Base-by-base conservation (phyloP, 2,329 filamentous ascomycete genomes). In the Verticillium isaacii region DNA sequence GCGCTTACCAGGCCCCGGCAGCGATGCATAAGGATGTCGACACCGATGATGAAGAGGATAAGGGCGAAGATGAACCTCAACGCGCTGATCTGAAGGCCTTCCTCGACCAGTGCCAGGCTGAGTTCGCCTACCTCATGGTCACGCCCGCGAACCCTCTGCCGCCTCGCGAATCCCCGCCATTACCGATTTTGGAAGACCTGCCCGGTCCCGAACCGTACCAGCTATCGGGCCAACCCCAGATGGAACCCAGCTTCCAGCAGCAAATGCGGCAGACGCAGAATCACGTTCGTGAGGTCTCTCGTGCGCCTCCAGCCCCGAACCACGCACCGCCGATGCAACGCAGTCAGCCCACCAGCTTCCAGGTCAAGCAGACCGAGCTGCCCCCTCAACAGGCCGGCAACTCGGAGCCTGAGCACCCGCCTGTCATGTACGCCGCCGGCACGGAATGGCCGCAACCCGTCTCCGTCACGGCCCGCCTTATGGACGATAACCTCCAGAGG, bases 111-210 rank as follows among this genome's bases (percentile, higher is more conserved):
- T 87, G 86, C 72, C 81, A 88, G 72, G 81, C 82, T 66, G 86
- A 89, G 69, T 88, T 89, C 63, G 87, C 86, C 65, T 89, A 89
- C 68, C 78, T 89, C 15, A 88, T 89, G 86, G 82, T 88, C 58
- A 85, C 86, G 0, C 86, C 86, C 1, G 86, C 86, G 50, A 89
- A 89, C 71, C 86, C 86, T 3, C 75, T 83, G 52, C 86, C 86
- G 1, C 86, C 86, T n/a, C 81, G 86, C 71, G 86, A 88, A 29
- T 86, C 85, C 1, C 83, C 84, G 5, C 83, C 81, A 2, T 71
- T 86, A 12, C 84, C 84, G 11, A 77, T 85, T 52, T 80, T 86
- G 32, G 86, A 88, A 57, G 85, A 88, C 60, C 66, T 86, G n/a
- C 76, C 82, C 57, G 83, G 87, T 62, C 78, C 77, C 36, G 85